Conservation (phyloP, 73 alveolate genomes). For the Tetrahymena malaccensis region DNA sequence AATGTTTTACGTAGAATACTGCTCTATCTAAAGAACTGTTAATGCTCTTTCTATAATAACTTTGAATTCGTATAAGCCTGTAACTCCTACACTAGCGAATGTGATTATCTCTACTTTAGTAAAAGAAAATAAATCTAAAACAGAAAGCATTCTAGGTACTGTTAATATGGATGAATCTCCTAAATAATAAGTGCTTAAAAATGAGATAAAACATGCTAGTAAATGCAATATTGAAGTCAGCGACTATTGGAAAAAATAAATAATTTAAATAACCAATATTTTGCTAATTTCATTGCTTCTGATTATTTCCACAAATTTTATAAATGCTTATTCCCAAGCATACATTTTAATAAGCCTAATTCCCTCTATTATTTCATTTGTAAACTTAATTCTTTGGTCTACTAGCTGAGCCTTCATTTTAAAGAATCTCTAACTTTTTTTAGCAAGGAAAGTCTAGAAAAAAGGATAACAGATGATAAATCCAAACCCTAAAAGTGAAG, state of each 20-base stretch:
- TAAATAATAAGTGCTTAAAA: background rate
- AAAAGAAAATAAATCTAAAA: background rate
- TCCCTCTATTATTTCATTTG: background rate
- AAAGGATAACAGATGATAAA: background rate
- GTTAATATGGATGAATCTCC: background rate
- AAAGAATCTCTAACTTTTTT: background rate
- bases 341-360: slow-evolving; percentile 29
- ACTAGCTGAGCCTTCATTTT: background rate
- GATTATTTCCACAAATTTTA: background rate
- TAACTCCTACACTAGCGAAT: background rate
- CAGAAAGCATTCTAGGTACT: background rate
- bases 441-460: background rate
- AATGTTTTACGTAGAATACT: background rate
- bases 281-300: slow-evolving; percentile 14
- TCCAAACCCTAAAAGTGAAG: slow-evolving; percentile 1
- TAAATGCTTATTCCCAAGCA: slow-evolving; percentile 35
- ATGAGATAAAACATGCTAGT: background rate
- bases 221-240: background rate
- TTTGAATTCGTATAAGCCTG: background rate
- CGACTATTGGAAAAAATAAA: background rate
- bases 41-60: background rate
- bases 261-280: background rate
- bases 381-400: slow-evolving; percentile 31
- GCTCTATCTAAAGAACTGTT: background rate
- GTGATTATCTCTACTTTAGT: background rate